Percentiles rank a stretch among this genome's conserved stretches.
These are phyloP conservation scores for Gracilaria gracilis DNA, from an alignment of 23 red algal genomes.

Conservation along the genomic window DNA sequence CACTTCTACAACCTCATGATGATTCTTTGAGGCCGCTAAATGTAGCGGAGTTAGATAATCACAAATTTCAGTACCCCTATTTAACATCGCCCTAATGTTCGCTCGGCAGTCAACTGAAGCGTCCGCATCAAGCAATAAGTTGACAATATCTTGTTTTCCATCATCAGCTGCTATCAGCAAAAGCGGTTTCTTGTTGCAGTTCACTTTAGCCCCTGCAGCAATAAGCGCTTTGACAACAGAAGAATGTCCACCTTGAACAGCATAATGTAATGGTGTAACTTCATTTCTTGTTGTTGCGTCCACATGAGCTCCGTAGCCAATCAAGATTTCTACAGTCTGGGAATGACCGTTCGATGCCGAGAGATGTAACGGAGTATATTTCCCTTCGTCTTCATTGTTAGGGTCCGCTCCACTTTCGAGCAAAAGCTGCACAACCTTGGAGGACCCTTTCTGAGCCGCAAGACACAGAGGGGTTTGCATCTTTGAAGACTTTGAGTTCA, in stretches of 20 bases:
- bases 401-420: constrained; percentile 74
- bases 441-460: constrained; percentile 83
- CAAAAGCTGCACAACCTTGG: constrained; percentile 69
- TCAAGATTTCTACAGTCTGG: constrained; percentile 37
- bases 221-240: constrained; percentile 71
- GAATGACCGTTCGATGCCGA: constrained; percentile 61
- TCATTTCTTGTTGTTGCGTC: constrained; percentile 66
- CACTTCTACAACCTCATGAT: constrained; percentile 79
- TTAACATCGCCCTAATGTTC: constrained; percentile 71
- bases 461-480: constrained; percentile 87
- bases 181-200: constrained; percentile 73
- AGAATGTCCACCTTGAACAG: constrained; percentile 76
- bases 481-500: constrained; percentile 76
- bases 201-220: constrained; percentile 65
- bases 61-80: constrained; percentile 77
- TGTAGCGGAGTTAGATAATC: constrained; percentile 91
- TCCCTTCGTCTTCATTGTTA: constrained; percentile 78
- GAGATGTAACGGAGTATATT: constrained; percentile 79
- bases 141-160: constrained; percentile 70
- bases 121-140: constrained; percentile 71
- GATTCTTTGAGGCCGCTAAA: constrained; percentile 80
- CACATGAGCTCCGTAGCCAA: constrained; percentile 65
- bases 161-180: constrained; percentile 88
- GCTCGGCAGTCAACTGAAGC: constrained; percentile 70
- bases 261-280: constrained; percentile 90